Base-by-base conservation (phyloP, 495 filamentous ascomycete genomes). In the Xylaria scruposa region DNA sequence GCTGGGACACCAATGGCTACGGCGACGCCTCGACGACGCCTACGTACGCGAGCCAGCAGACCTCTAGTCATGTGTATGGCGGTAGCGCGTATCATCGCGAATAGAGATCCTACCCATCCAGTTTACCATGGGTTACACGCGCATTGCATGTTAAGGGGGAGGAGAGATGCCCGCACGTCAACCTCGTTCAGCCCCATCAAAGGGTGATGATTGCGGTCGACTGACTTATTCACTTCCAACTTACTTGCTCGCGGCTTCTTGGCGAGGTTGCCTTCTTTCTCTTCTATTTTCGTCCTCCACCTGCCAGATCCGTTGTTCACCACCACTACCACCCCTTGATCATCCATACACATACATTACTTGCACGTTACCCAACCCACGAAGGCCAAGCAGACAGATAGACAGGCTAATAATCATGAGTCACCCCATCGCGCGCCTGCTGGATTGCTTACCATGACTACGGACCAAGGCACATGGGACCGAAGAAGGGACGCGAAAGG, bases 11-110 rank as follows among this genome's bases (percentile, higher is more conserved):
- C 3, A 76, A 79, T 21, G 77, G 78, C 10, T 79, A 80, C 44
- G 83, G 83, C 80, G 84, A 86, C 24, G 66, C 74, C 44, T 79
- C 84, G 63, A 74, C 81, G 21, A 74, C 79, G 29, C 78, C 83
- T 8, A 72, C 73, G 69, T 85, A 84, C 29, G 29, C 80, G 10
- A 63, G 76, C 71, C 72, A 81, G 59, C 82, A 81, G 51, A 59
- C 77, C 26, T 77, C 79, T 24, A 72, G 77, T 66, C 79, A 81
- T 74, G 81, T 83, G 62, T 86, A 85, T 61, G 80, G 81, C 40
- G 71, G 77, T 46, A 76, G 80, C 47, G 71, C 78, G 8, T 86
- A 85, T 47, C 81, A 83, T 29, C 61, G 70, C 29, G 70, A 71
- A 38, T 71, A 67, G 38, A 9, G 12, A 17, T 13, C 42, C 15